phyloP scores from a whole-genome alignment of 371 early-diverging fungal genomes.

The Mucor ambiguus region DNA sequence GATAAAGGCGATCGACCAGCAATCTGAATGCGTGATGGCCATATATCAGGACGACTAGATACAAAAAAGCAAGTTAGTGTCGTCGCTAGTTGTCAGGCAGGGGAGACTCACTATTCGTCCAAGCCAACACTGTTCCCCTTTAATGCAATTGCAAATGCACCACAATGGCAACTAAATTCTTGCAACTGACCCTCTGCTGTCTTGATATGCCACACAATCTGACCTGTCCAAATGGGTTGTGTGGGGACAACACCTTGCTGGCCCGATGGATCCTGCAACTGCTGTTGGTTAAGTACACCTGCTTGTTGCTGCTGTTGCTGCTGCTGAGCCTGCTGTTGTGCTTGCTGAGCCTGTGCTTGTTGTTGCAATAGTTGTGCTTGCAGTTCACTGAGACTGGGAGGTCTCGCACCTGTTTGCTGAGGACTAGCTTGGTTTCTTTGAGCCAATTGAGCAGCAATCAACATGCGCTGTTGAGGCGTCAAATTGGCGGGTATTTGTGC shows the following conservation, averaged over 20 bases:
- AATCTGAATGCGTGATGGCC: constrained; percentile 58
- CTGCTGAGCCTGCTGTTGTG: constrained; percentile 31
- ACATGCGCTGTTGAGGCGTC: constrained; percentile 28
- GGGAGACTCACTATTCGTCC: constrained; percentile 57
- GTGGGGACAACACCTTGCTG: constrained; percentile 33
- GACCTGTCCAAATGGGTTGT: constrained; percentile 59
- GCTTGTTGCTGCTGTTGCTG: constrained; percentile 1
- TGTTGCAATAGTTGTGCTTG: constrained; percentile 23
- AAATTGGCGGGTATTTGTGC: constrained; percentile 30
- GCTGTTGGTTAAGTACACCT: not conserved
- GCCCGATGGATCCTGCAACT: constrained; percentile 15
- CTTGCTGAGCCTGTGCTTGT: constrained; percentile 25
- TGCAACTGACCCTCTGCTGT: constrained; percentile 39
- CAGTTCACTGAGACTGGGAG: constrained; percentile 19
- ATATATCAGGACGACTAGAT: constrained; percentile 41
- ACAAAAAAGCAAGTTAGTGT: not conserved
- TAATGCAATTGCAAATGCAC: constrained; percentile 50
- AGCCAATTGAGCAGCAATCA: constrained; percentile 28
- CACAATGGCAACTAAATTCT: constrained; percentile 51
- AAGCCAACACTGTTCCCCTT: constrained; percentile 37
- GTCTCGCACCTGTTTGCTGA: constrained; percentile 13
- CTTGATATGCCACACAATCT: constrained; percentile 60
- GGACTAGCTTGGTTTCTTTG: constrained; percentile 22
- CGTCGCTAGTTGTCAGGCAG: not conserved
- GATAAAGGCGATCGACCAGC: constrained; percentile 52